Percentiles rank a stretch among this genome's conserved stretches.
Evolutionary conservation across 768 basidiomycete species (phyloP).

Genomic region (Hygrocybe punicea): DNA sequence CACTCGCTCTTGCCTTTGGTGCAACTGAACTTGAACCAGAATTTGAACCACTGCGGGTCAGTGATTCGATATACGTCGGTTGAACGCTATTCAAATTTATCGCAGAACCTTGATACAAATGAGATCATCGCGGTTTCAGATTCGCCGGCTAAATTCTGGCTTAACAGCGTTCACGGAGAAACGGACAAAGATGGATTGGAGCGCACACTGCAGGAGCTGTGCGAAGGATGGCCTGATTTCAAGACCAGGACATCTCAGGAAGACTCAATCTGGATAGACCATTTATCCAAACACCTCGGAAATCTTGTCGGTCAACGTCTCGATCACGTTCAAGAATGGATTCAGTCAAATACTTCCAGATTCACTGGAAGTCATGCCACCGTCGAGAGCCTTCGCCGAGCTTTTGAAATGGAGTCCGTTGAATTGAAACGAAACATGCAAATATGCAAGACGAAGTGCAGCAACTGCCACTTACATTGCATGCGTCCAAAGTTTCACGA

Average conservation of each 20-base stretch:
- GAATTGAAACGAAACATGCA: constrained; percentile 46
- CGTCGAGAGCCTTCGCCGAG: constrained; percentile 44
- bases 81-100: background rate
- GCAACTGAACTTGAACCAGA: constrained; percentile 44
- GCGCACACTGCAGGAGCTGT: background rate
- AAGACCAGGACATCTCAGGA: constrained; percentile 28
- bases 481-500: constrained; percentile 44
- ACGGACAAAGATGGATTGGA: background rate
- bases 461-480: constrained; percentile 48
- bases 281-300: constrained; percentile 39
- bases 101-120: constrained; percentile 54
- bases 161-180: constrained; percentile 9
- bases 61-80: background rate
- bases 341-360: constrained; percentile 45
- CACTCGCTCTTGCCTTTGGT: constrained; percentile 48
- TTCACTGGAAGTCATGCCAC: constrained; percentile 46
- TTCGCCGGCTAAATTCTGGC: constrained; percentile 36
- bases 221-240: background rate
- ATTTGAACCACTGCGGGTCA: constrained; percentile 50
- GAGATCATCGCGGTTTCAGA: constrained; percentile 37
- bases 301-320: constrained; percentile 42
- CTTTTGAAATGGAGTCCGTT: constrained; percentile 41
- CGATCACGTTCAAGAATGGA: constrained; percentile 49
- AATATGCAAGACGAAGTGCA: constrained; percentile 50
- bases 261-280: constrained; percentile 44